Base-by-base conservation (phyloP, 2,329 filamentous ascomycete species). In the Neonectria hederae region DNA sequence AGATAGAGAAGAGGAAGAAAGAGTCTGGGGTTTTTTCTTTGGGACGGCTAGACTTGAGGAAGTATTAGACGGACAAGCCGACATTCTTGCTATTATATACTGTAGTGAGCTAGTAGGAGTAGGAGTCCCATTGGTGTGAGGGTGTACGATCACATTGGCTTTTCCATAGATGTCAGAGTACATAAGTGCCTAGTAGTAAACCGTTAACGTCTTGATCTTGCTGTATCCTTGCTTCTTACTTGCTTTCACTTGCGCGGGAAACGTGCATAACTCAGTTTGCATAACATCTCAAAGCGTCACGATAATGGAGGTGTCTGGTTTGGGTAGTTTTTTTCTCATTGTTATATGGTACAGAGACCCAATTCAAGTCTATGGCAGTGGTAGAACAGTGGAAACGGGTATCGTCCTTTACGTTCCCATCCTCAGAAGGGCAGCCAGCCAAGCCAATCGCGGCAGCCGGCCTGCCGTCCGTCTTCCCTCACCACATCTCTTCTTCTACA, bases 341-440 rank as follows among this genome's bases (percentile, higher is more conserved):
- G 67, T 74, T 78, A 78, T 78, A 78, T 78, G 71, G 73, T 78
- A 78, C 76, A 78, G 66, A 76, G 75, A 77, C 75, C 65, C 65
- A 66, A 67, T 72, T 71, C 63, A 74, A 75, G 74, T 77, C 75
- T 76, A 77, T 75, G 69, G 72, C 69, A 74, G 70, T 69, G 67
- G 71, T 63, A 75, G 70, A 74, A 75, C 68, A 75, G 59, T 54
- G 48, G 71, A 69, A 58, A 68, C 58, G 49, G 69, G 68, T 69
- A 67, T 72, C 62, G 59, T 69, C 54, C 67, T 69, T 67, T 62
- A 65, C 68, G 26, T 49, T 49, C 42, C 54, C 26, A 54, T 40
- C 49, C 42, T 54, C 60, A 63, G 24, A 58, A 49, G 35, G 38
- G 46, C 49, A 58, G 54, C 61, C 52, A 52, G 54, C 61, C 32